Evolutionary conservation across 345 rosid genomes (phyloP).

Genomic region (Triadica sebifera): DNA sequence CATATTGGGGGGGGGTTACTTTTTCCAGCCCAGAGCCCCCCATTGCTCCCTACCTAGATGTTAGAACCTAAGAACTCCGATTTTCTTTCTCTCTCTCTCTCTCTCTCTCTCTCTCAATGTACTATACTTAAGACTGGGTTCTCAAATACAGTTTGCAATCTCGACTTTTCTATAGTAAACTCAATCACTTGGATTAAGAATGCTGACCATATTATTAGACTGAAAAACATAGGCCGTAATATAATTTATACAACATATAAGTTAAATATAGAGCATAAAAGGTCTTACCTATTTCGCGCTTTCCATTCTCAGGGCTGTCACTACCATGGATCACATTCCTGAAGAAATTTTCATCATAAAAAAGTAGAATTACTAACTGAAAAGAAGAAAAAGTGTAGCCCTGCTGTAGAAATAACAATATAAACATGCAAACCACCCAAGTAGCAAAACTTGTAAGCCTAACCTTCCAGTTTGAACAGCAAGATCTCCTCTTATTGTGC

Average conservation of each 20-base stretch:
- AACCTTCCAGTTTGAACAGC: constrained; percentile 99
- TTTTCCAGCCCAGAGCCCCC: background rate
- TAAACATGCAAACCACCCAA: constrained; percentile 5
- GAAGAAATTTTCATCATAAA: constrained; percentile 33
- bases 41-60: background rate
- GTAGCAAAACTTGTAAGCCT: constrained; percentile 16
- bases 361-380: background rate
- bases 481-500: constrained; percentile 92
- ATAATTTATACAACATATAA: background rate
- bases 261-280: background rate
- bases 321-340: constrained; percentile 97
- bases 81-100: no score
- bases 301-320: constrained; percentile 93
- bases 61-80: background rate
- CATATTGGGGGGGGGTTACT: background rate
- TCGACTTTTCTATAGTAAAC: background rate
- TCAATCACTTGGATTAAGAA: background rate
- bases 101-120: no score
- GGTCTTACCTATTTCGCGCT: constrained; percentile 75
- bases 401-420: background rate
- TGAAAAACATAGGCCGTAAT: background rate
- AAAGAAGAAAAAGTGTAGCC: background rate
- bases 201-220: background rate
- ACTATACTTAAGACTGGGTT: no score
- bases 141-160: background rate